Evolutionary conservation across 106 monocot species (phyloP), one percentile per base, ranked within the genome.

Genomic region (Apostasia ramifera): DNA sequence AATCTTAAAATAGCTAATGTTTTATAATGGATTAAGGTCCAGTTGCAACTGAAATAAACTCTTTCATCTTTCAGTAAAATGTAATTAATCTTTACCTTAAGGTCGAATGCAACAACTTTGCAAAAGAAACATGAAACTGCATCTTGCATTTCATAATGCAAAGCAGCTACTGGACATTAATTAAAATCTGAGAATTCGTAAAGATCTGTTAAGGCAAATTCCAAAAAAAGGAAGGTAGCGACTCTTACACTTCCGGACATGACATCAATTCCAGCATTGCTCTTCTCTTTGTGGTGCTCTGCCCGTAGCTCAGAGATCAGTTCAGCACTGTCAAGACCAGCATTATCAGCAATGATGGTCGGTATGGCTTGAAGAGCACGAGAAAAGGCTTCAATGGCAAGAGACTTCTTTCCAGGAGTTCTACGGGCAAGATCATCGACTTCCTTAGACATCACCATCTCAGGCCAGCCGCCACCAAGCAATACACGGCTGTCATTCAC

Each of bases 391-490:
- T 98, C 97, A 42, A 98, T 93, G 8, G 97, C 97, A 77, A 90
- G 97, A 6, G 97, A 87, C 64, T 82, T 92, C 66, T 98, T 98
- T 47, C 97, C 97, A 54, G 97, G 89, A 14, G 97, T 98, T 52
- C 68, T 82, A 37, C 90, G 81, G 56, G 97, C 97, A 44, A 98
- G 85, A 3, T 85, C 90, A 73, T 98, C 97, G 8, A 93, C 92
- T 11, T 76, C 97, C 72, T 83, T 93, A 62, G 87, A 65, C 97
- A 98, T 98, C 44, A 87, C 77, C 89, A 98, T 98, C 70, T 98
- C 97, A 26, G 97, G 97, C 97, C 97, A 93, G 51, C 97, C 97
- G 60, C 97, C 97, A 6, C 97, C 97, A 53, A 87, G 87, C 43
- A 98, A 63, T 8, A 98, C 90, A 41, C 92, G 77, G 63, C 77